phyloP scores from a whole-genome alignment of 2,329 filamentous ascomycete genomes.

The Davidsoniella neocaledoniae region DNA sequence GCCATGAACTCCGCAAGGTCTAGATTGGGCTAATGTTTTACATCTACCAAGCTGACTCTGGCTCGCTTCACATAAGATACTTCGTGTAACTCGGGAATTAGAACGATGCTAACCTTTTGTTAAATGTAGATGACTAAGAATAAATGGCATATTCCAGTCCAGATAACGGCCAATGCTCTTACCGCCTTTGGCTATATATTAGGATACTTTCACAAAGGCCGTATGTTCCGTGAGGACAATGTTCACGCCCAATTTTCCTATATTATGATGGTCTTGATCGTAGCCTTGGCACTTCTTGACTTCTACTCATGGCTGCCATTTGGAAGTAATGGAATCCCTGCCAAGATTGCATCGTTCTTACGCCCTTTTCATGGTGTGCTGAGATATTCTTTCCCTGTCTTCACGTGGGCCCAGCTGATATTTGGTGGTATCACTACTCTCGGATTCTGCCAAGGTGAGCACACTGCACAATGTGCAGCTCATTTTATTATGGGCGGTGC shows the following conservation, averaged over 20 bases:
- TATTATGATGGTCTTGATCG: conserved; percentile 62
- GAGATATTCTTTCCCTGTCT: conserved; percentile 73
- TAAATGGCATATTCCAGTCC: conserved; percentile 85
- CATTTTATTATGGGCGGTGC: conserved; percentile 99
- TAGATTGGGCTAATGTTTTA: too few species aligned
- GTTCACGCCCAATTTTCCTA: conserved; percentile 70
- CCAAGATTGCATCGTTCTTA: conserved; percentile 54
- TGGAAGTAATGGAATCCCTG: conserved; percentile 69
- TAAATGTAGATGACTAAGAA: conserved; percentile 61
- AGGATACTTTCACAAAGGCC: conserved; percentile 77
- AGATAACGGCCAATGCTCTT: conserved; percentile 56
- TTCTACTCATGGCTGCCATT: conserved; percentile 71
- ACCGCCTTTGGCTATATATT: conserved; percentile 78
- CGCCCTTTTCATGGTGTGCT: conserved; percentile 62
- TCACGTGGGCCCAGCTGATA: conserved; percentile 85
- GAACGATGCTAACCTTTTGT: too few species aligned
- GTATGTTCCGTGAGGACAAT: conserved; percentile 61
- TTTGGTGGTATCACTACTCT: conserved; percentile 87
- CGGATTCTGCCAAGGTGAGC: conserved; percentile 84
- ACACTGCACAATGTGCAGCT: conserved; percentile 79
- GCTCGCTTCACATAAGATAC: too few species aligned
- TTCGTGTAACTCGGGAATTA: too few species aligned
- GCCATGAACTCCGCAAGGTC: too few species aligned
- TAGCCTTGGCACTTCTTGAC: conserved; percentile 62
- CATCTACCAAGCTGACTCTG: too few species aligned